Evolutionary conservation across 116 monocot species (phyloP), one percentile per base, ranked within the genome.

Genomic region (Papilionanthe hybrid): DNA sequence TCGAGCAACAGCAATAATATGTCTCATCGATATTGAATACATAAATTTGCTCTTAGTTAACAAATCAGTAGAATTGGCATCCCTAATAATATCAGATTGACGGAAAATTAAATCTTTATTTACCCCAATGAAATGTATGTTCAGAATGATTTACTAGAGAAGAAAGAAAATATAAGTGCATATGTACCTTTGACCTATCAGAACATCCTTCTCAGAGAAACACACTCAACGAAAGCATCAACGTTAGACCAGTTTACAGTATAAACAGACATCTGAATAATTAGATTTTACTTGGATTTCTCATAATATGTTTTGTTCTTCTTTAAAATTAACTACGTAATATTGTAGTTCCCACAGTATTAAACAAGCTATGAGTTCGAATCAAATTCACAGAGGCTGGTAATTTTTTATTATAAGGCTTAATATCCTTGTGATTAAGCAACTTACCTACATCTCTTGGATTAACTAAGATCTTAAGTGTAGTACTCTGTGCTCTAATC

Each of bases 1-100:
- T 80, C 91, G 96, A 86, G 95, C 95, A 87, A 83, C 95, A 60
- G 93, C 96, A 78, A 96, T 96, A 77, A 96, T 92, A 89, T 96
- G 84, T 75, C 88, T 96, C 89, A 96, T 88, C 41, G 96, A 94
- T 17, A 75, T 92, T 3, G 90, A 84, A 82, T 82, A 84, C 67
- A 55, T 49, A 56, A 78, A 44, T 55, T 75, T 82, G 65, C 80
- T 79, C 55, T 81, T 86, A 82, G 42, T 15, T 29, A 72, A 68
- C 42, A 28, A 67, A 41, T 17, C 57, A 67, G 78, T 63, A 56
- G 66, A 42, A 56, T 83, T 81, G 42, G 75, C 78, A 17, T 81
- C 79, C 77, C 55, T 79, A 79, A 27, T 20, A n/a, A n/a, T n/a
- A 17, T 57, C 75, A 27, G 57, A 79, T 83, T 87, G 85, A 80